Base-by-base conservation (phyloP, 1,139 yeast species). In the Debaryomyces coudertii region DNA sequence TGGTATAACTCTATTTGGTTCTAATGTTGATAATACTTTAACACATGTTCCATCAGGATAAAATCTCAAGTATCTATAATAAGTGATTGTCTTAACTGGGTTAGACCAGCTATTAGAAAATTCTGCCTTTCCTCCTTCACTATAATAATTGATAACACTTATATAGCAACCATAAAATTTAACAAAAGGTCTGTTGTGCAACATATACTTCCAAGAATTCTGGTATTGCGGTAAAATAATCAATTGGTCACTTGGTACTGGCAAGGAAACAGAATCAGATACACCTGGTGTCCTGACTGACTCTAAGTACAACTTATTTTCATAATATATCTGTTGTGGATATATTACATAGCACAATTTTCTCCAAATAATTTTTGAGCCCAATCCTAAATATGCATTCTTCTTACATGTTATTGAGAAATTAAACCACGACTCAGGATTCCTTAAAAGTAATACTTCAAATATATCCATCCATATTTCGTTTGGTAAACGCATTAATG, bases 151-250 rank as follows among this genome's bases (percentile, higher is more conserved):
- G 44, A 93, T 87, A 9, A 87, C 88, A 56, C 95, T 84, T 25
- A 93, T 87, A 60, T 92, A 93, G 31, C 90, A 78, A 1, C 99
- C 99, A 43, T 81, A 72, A 61, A 82, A 89, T 57, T 92, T 85
- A 18, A 92, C 57, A 55, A 85, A 85, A 0, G 98, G 97, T 27
- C 78, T 53, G 20, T 60, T 51, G 7, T 54, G 51, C 22, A 70
- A 57, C 90, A 85, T 84, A 15, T 61, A 51, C 44, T 70, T 71
- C 83, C 86, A 82, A 30, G 83, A 71, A 44, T 68, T 65, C 40
- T 71, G 71, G 71, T 82, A 83, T 18, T 69, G 65, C 1, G 73
- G 69, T 8, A 78, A 66, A 56, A 79, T 74, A 48, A 65, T 51
- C 33, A 68, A 55, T 46, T 73, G 79, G 46, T 82, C 68, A 24